phyloP scores from a whole-genome alignment of 1,139 yeast genomes.

The Candida neerlandica region DNA sequence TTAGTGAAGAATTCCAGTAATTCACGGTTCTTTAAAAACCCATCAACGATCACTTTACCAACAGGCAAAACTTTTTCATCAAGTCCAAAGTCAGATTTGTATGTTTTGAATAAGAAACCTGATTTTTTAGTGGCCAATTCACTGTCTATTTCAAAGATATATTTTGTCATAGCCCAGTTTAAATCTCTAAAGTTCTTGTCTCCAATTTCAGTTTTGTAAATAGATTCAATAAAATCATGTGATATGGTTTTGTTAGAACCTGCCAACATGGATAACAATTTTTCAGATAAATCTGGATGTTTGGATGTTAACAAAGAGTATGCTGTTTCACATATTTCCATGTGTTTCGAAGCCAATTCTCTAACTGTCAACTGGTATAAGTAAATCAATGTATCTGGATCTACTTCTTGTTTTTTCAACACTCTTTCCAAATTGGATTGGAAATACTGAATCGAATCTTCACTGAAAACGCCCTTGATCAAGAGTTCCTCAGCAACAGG shows the following conservation, averaged over 20 bases:
- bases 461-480: conserved; percentile 21
- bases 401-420: conserved; percentile 17
- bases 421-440: conserved; percentile 23
- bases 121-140: conserved; percentile 50
- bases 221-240: conserved; percentile 40
- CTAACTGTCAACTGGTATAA: conserved; percentile 31
- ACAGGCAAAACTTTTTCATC: conserved; percentile 20
- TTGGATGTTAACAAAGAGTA: conserved; percentile 38
- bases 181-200: conserved; percentile 17
- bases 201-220: conserved; percentile 33
- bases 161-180: conserved; percentile 49
- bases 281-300: conserved; percentile 38
- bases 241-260: conserved; percentile 52
- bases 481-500: conserved; percentile 16
- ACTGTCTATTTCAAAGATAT: conserved; percentile 51
- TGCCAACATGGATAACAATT: conserved; percentile 40
- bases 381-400: conserved; percentile 19
- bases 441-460: conserved; percentile 21
- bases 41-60: conserved; percentile 44
- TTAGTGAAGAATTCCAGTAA: conserved; percentile 47
- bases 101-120: conserved; percentile 24
- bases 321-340: conserved; percentile 44
- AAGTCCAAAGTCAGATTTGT: conserved; percentile 14
- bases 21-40: conserved; percentile 63
- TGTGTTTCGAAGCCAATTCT: conserved; percentile 27